These are phyloP conservation scores for Salvia hispanica DNA, from an alignment of 257 asterid genomes.

Conservation along the genomic window DNA sequence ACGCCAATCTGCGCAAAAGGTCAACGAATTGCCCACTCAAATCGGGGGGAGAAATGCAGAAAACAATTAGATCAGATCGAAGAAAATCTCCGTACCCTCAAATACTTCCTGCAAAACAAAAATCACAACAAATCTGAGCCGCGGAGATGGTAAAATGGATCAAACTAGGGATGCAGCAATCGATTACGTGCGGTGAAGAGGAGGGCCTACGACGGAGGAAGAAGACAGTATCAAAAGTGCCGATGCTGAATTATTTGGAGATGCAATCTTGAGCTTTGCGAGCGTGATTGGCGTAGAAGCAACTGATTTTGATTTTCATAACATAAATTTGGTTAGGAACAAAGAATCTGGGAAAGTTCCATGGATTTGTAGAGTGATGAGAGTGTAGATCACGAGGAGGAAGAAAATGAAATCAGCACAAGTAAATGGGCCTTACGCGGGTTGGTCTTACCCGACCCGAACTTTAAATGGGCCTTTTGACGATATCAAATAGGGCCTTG, in stretches of 20 bases:
- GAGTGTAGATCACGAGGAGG: background rate
- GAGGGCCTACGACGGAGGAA: conserved; percentile 30
- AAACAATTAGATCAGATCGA: conserved; percentile 42
- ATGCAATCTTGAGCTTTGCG: conserved; percentile 14
- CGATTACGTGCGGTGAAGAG: conserved; percentile 31
- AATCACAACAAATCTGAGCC: conserved; percentile 6
- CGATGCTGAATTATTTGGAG: conserved; percentile 17
- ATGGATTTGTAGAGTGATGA: background rate
- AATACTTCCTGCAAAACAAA: conserved; percentile 35
- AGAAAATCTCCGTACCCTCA: conserved; percentile 35
- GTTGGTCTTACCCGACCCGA: background rate
- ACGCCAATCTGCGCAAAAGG: conserved; percentile 15
- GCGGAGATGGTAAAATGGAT: background rate
- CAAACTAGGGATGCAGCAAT: conserved; percentile 1
- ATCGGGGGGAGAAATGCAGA: background rate
- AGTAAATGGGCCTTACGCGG: background rate
- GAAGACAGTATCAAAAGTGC: background rate
- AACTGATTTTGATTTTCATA: background rate
- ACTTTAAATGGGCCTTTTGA: background rate
- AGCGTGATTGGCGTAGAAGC: conserved; percentile 27
- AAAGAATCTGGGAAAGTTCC: conserved; percentile 21
- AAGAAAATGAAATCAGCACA: background rate
- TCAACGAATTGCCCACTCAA: conserved; percentile 9
- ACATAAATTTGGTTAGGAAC: background rate
- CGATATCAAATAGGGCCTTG: too few relatives aligned